Evolutionary conservation across 2,329 filamentous ascomycete species (phyloP).

Genomic region (Bimuria novae-zelandiae): DNA sequence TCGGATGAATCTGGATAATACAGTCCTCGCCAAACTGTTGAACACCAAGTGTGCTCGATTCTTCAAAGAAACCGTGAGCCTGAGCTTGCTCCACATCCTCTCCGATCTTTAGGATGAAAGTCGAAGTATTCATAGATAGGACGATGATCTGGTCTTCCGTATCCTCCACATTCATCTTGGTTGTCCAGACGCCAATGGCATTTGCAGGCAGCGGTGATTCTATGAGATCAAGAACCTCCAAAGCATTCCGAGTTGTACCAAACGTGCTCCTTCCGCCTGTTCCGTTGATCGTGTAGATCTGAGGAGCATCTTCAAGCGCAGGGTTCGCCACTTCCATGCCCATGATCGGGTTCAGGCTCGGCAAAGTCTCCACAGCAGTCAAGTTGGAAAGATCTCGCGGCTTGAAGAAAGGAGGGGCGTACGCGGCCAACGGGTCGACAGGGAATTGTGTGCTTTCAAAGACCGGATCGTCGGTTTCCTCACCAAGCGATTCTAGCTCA

Average conservation of each 20-base stretch:
- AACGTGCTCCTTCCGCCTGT: conserved; percentile 88
- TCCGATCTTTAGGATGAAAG: conserved; percentile 90
- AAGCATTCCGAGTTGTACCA: conserved; percentile 86
- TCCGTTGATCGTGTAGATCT: conserved; percentile 92
- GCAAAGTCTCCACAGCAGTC: conserved; percentile 80
- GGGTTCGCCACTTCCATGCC: conserved; percentile 92
- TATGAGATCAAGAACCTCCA: conserved; percentile 95
- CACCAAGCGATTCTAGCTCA: conserved; percentile 95
- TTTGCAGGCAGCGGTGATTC: conserved; percentile 87
- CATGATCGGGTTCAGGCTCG: conserved; percentile 88
- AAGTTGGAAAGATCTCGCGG: conserved; percentile 81
- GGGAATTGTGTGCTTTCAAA: conserved; percentile 84
- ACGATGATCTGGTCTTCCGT: conserved; percentile 94
- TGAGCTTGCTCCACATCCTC: conserved; percentile 96
- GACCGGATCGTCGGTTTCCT: conserved; percentile 88
- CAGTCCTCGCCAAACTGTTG: conserved; percentile 94
- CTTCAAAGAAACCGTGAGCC: conserved; percentile 88
- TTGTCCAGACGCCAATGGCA: conserved; percentile 94
- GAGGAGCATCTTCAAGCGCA: conserved; percentile 89
- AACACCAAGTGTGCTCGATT: conserved; percentile 86
- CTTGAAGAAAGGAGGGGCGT: conserved; percentile 82
- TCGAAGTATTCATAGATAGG: conserved; percentile 88
- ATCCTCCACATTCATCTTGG: conserved; percentile 80
- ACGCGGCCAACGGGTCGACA: conserved; percentile 71
- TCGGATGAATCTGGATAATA: conserved; percentile 93